A percentile compares a stretch with the other conserved stretches of the same genome.
Conservation (phyloP, 2,329 filamentous ascomycete genomes). For the Cladosporium sp. region DNA sequence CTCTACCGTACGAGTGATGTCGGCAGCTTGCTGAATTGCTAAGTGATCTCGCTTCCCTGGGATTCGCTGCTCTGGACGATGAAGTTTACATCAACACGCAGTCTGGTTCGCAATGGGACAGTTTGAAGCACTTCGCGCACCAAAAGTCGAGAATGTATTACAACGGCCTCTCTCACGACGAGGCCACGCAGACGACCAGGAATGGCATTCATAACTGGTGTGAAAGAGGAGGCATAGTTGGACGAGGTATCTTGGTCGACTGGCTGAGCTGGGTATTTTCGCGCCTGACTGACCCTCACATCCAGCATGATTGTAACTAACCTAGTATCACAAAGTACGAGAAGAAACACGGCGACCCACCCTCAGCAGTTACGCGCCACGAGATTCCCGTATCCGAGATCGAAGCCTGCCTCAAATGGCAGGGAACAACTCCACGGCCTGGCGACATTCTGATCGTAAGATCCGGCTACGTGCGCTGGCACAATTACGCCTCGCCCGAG, state of each 20-base stretch:
- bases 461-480: slow-evolving; percentile 39
- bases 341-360: slow-evolving; percentile 45
- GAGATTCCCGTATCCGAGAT: slow-evolving; percentile 39
- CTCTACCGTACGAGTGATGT: too few relatives aligned
- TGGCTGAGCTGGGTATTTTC: slow-evolving; percentile 30
- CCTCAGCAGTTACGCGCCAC: slow-evolving; percentile 49
- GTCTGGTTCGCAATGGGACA: slow-evolving; percentile 54
- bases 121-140: slow-evolving; percentile 43
- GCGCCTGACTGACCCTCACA: slow-evolving; percentile 10
- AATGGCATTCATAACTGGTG: slow-evolving; percentile 44
- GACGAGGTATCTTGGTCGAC: slow-evolving; percentile 53
- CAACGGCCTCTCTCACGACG: slow-evolving; percentile 24
- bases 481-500: slow-evolving; percentile 17
- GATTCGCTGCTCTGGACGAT: slow-evolving; percentile 36
- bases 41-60: slow-evolving; percentile 16
- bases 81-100: slow-evolving; percentile 55
- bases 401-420: slow-evolving; percentile 21
- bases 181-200: slow-evolving; percentile 14
- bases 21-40: too few relatives aligned
- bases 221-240: slow-evolving; percentile 46
- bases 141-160: slow-evolving; percentile 20
- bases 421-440: slow-evolving; percentile 30
- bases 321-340: slow-evolving; percentile 18
- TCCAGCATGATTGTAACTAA: too few relatives aligned
- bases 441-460: slow-evolving; percentile 55